Conservation (phyloP, 106 monocot genomes). For the Dendrobium nobile region DNA sequence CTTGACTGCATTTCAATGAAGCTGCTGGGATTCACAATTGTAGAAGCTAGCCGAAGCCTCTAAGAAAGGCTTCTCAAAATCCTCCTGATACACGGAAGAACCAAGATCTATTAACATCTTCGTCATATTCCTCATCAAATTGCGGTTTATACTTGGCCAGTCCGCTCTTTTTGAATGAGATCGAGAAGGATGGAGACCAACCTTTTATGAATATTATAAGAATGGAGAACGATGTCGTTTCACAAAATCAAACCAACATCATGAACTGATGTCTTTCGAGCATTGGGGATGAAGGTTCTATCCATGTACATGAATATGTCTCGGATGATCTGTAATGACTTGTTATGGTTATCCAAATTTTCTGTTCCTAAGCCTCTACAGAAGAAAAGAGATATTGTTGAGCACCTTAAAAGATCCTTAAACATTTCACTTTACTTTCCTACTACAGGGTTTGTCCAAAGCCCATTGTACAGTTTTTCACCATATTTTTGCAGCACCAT, state of each 20-base stretch:
- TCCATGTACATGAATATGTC: constrained; percentile 99
- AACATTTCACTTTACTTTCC: constrained; percentile 73
- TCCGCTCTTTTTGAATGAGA: constrained; percentile 67
- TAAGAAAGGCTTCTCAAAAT: constrained; percentile 83
- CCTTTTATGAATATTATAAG: constrained; percentile 52
- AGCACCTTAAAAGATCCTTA: constrained; percentile 67
- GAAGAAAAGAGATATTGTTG: constrained; percentile 74
- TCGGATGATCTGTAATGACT: constrained; percentile 89
- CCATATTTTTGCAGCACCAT: constrained; percentile 96
- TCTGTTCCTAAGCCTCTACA: no score
- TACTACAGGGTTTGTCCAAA: constrained; percentile 79
- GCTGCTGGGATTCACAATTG: constrained; percentile 70
- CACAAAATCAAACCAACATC: constrained; percentile 88
- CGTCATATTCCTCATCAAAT: constrained; percentile 75
- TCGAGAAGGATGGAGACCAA: constrained; percentile 68
- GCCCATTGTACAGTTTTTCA: constrained; percentile 72
- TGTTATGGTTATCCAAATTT: constrained; percentile 94
- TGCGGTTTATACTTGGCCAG: constrained; percentile 86
- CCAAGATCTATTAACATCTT: constrained; percentile 96
- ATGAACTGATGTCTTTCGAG: constrained; percentile 64
- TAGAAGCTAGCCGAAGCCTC: constrained; percentile 80
- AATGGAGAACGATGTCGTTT: constrained; percentile 70
- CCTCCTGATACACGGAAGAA: constrained; percentile 65
- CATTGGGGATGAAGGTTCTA: constrained; percentile 60
- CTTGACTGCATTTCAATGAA: constrained; percentile 77